phyloP scores from a whole-genome alignment of 257 asterid species.

The Plantago elongata region DNA sequence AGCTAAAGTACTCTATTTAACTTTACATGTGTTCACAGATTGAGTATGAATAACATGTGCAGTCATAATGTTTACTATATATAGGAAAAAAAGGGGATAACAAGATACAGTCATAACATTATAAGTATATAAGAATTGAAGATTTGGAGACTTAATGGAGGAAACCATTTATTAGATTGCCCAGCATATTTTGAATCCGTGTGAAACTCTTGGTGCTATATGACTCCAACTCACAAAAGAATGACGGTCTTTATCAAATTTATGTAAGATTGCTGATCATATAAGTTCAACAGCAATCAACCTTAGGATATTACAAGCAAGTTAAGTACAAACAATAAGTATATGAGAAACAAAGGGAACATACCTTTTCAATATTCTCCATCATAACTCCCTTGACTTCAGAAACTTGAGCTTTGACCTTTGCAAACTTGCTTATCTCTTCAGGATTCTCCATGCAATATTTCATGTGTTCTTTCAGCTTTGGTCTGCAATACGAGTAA shows the following conservation, averaged over 20 bases:
- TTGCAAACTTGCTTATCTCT: constrained; percentile 72
- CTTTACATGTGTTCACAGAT: background rate
- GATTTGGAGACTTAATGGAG: background rate
- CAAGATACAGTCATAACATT: background rate
- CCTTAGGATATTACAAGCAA: background rate
- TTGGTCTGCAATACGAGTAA: constrained; percentile 40
- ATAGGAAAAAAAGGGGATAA: background rate
- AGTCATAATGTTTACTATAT: background rate
- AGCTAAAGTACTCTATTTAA: too few species aligned
- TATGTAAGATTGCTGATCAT: background rate
- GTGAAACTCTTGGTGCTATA: background rate
- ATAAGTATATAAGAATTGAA: background rate
- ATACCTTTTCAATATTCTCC: constrained; percentile 86
- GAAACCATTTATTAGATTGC: background rate
- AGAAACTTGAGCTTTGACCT: constrained; percentile 82
- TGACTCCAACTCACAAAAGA: background rate
- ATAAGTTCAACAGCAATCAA: background rate
- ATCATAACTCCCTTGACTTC: constrained; percentile 90
- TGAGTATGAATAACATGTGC: background rate
- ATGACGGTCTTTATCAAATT: background rate
- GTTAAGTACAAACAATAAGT: background rate
- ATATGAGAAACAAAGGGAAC: background rate
- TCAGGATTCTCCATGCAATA: constrained; percentile 73
- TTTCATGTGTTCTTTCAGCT: constrained; percentile 71
- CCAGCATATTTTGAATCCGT: background rate